phyloP scores from a whole-genome alignment of 164 flowering plant genomes.

The Nymphaea thermarum region DNA sequence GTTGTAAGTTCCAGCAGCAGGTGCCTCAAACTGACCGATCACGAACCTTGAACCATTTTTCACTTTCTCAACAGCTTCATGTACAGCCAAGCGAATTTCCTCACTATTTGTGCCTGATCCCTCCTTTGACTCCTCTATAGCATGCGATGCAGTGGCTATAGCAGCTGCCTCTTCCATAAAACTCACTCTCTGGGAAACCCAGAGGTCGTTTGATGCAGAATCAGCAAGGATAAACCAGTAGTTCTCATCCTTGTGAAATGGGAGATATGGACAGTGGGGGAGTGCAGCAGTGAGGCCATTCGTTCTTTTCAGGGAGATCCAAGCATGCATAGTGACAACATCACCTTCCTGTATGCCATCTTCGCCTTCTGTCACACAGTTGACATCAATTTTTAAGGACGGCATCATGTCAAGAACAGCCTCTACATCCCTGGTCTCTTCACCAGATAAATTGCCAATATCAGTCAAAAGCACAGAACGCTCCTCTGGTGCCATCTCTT shows the following conservation, averaged over 20 bases:
- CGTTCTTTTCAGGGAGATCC: conserved; percentile 47
- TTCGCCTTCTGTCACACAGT: conserved; percentile 70
- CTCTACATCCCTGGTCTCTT: conserved; percentile 47
- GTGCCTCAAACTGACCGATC: conserved; percentile 54
- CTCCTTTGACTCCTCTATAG: conserved; percentile 49
- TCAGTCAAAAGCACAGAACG: conserved; percentile 51
- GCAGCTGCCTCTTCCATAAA: conserved; percentile 65
- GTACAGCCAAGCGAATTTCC: conserved; percentile 34
- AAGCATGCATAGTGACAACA: conserved; percentile 54
- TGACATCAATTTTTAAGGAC: conserved; percentile 35
- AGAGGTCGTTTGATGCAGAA: conserved; percentile 36
- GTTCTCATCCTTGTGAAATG: conserved; percentile 66
- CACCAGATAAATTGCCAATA: conserved; percentile 38
- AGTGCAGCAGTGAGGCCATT: conserved; percentile 52
- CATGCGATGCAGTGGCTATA: conserved; percentile 38
- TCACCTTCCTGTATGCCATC: conserved; percentile 82
- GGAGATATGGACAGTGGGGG: conserved; percentile 57
- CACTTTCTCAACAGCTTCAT: conserved; percentile 47
- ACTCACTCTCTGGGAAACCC: conserved; percentile 55
- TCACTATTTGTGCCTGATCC: conserved; percentile 34
- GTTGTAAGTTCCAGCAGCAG: conserved; percentile 47
- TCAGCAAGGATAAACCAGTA: conserved; percentile 63
- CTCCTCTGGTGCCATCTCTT: conserved; percentile 33
- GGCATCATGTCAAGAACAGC: conserved; percentile 61
- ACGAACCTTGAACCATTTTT: conserved; percentile 44